Evolutionary conservation across 2,329 filamentous ascomycete species (phyloP).

Genomic region (Penicillium olsonii): DNA sequence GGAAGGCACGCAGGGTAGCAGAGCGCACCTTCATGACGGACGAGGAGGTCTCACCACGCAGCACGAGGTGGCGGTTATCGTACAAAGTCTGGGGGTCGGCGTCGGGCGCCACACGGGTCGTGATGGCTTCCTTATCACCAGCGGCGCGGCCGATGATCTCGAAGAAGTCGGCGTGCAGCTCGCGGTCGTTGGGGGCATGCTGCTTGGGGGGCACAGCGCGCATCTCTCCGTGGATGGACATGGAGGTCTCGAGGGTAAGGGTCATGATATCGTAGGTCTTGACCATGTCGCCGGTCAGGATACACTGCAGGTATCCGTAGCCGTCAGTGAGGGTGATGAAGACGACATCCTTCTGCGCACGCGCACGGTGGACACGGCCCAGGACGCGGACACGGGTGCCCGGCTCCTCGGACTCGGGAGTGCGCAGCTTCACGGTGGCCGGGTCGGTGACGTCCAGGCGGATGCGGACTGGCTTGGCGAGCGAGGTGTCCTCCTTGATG

Average conservation of each 20-base stretch:
- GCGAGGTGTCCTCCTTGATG: constrained; percentile 67
- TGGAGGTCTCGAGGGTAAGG: constrained; percentile 82
- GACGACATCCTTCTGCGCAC: constrained; percentile 78
- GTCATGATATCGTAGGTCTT: constrained; percentile 91
- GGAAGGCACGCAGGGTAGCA: constrained; percentile 77
- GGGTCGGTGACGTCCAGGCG: constrained; percentile 71
- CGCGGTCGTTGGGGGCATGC: constrained; percentile 78
- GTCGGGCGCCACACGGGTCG: constrained; percentile 73
- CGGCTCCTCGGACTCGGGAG: constrained; percentile 57
- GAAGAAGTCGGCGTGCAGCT: constrained; percentile 90
- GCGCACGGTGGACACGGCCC: constrained; percentile 79
- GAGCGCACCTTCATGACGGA: constrained; percentile 85
- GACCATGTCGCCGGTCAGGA: constrained; percentile 77
- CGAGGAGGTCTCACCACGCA: constrained; percentile 82
- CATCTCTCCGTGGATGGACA: constrained; percentile 82
- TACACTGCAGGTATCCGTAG: constrained; percentile 80
- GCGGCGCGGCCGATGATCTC: constrained; percentile 76
- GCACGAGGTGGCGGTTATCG: constrained; percentile 79
- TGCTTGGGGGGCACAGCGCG: constrained; percentile 75
- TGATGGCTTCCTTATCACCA: constrained; percentile 86
- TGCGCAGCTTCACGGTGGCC: constrained; percentile 56
- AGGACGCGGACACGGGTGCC: constrained; percentile 77
- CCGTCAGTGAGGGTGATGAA: constrained; percentile 88
- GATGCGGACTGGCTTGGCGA: constrained; percentile 75
- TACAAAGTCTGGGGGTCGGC: constrained; percentile 72